These are phyloP conservation scores for Leucogyrophana mollusca DNA, from an alignment of 768 basidiomycete genomes.

Conservation along the genomic window DNA sequence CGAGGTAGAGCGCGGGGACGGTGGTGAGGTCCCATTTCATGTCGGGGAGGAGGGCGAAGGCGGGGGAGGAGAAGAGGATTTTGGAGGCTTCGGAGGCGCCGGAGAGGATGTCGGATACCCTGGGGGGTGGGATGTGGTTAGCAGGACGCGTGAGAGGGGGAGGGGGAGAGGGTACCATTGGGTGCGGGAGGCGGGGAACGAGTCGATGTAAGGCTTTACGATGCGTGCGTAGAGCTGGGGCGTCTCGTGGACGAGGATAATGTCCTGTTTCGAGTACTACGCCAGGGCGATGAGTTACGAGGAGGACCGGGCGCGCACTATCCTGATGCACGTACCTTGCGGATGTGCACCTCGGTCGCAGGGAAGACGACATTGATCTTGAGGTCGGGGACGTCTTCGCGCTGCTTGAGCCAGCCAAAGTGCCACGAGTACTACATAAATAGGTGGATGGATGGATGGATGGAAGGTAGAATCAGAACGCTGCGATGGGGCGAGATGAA, in stretches of 20 bases:
- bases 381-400: constrained; percentile 52
- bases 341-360: constrained; percentile 86
- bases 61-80: constrained; percentile 60
- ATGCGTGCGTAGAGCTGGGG: constrained; percentile 69
- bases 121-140: constrained; percentile 24
- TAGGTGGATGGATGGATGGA: not conserved
- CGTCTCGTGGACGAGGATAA: constrained; percentile 79
- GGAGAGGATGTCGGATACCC: constrained; percentile 84
- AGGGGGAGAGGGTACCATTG: constrained; percentile 57
- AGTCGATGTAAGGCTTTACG: constrained; percentile 76
- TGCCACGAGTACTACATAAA: constrained; percentile 75
- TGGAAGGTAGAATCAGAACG: not conserved
- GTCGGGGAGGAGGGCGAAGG: constrained; percentile 86
- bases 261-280: constrained; percentile 76
- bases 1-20: constrained; percentile 76
- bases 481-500: not conserved
- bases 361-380: constrained; percentile 86
- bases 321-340: constrained; percentile 68
- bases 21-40: constrained; percentile 94
- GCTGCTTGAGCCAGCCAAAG: constrained; percentile 63
- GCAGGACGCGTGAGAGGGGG: not conserved
- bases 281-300: not conserved
- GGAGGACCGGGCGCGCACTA: not conserved
- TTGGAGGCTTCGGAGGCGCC: constrained; percentile 75
- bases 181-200: constrained; percentile 73